Evolutionary conservation across 2,329 filamentous ascomycete species (phyloP), one percentile per base, ranked within the genome.

Genomic region (Fusarium acutatum): DNA sequence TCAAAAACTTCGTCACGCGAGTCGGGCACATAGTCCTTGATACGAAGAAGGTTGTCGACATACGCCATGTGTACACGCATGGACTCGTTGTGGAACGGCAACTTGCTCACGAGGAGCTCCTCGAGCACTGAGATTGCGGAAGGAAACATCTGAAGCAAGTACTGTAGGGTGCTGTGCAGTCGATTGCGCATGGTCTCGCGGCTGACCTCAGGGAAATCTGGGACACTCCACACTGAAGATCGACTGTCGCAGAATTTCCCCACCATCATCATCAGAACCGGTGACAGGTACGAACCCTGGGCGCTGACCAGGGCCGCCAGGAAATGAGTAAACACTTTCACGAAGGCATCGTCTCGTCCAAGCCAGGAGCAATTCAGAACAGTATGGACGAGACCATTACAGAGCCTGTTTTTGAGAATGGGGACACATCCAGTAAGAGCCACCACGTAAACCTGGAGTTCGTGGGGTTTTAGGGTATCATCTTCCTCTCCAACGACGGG

Each of bases 61-160:
- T 97, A 99, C n/a, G 92, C 90, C 75, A 96, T 89, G 80, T 97
- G 95, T n/a, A 90, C 87, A 73, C 91, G 91, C 71, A 92, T 92
- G 8, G 92, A 90, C 60, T 97, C 94, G 71, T 92, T 92, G 56
- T 93, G 88, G 67, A 91, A 93, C 2, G 95, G 94, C 69, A 97
- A 97, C 46, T 91, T 91, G 56, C 85, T 82, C 54, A 88, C 83
- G 43, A 97, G 82, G 54, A 95, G 85, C 38, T 89, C 88, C 41
- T 92, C 89, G 35, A 98, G 84, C 5, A 92, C 88, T 40, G 90
- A 87, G 70, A 91, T 91, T 9, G 93, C 93, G 37, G 95, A 93
- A 7, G 96, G 95, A 63, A 97, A 93, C 65, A 97, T 90, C 75
- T 91, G 89, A 50, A 97, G 86, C 18, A 99, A 85, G 77, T 94